phyloP scores from a whole-genome alignment of 108 stramenopile genomes.

The Heterococcus sp. region DNA sequence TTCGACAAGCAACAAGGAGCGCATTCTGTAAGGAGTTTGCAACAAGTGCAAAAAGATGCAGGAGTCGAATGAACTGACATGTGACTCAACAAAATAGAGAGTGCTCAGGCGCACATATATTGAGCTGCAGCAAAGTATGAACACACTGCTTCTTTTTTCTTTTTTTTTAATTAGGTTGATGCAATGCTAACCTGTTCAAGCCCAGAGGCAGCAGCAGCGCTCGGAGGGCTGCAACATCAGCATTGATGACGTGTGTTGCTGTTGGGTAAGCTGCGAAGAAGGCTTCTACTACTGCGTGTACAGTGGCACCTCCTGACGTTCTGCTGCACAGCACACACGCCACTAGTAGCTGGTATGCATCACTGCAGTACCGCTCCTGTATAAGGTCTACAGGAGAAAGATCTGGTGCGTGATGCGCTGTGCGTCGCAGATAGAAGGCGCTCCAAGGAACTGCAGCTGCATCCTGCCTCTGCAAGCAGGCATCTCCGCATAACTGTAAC shows the following conservation, averaged over 20 bases:
- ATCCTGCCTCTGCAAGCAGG: background rate
- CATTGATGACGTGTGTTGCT: background rate
- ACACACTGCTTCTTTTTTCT: too few relatives aligned
- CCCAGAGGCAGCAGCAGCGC: conserved; percentile 14
- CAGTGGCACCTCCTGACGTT: conserved; percentile 3
- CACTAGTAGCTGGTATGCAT: background rate
- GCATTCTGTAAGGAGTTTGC: background rate
- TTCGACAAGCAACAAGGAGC: background rate
- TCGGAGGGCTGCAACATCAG: conserved; percentile 3
- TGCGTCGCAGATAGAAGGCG: background rate
- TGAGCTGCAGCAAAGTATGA: too few relatives aligned
- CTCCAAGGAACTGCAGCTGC: background rate
- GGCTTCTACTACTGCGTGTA: background rate
- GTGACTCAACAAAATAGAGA: background rate
- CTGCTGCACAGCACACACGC: conserved; percentile 10
- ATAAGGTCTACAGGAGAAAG: background rate
- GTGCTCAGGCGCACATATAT: too few relatives aligned
- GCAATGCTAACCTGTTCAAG: conserved; percentile 15
- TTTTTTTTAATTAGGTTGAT: too few relatives aligned
- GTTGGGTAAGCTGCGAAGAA: conserved; percentile 10
- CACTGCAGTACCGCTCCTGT: background rate
- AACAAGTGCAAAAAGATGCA: background rate
- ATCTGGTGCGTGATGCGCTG: background rate
- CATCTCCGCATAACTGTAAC: background rate
- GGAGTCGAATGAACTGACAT: background rate